These are phyloP conservation scores for Akanthomyces muscarius DNA, from an alignment of 2,329 filamentous ascomycete species.

Conservation along the genomic window DNA sequence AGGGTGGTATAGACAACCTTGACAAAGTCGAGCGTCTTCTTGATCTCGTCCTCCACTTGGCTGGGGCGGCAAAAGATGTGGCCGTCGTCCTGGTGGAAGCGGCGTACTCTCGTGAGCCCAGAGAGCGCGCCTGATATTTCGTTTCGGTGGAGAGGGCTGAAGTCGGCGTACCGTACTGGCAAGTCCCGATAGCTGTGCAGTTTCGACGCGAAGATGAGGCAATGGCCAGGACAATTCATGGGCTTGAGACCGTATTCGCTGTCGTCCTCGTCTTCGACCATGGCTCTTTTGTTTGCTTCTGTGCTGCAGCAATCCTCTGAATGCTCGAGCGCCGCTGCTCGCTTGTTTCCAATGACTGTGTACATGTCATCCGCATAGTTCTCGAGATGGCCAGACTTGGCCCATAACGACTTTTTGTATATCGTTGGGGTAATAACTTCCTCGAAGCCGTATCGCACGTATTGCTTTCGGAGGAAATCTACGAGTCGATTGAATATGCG, in stretches of 20 bases:
- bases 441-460: slow-evolving; percentile 78
- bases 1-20: slow-evolving; percentile 67
- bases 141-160: slow-evolving; percentile 81
- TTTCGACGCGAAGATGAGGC: slow-evolving; percentile 73
- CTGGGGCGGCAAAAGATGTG: slow-evolving; percentile 83
- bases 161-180: slow-evolving; percentile 81
- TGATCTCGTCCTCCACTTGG: slow-evolving; percentile 72
- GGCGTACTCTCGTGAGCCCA: slow-evolving; percentile 76
- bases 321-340: neutral
- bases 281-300: slow-evolving; percentile 18
- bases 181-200: slow-evolving; percentile 74
- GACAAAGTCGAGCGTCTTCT: slow-evolving; percentile 69
- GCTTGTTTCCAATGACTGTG: slow-evolving; percentile 59
- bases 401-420: slow-evolving; percentile 85
- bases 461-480: slow-evolving; percentile 77
- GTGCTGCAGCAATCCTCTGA: slow-evolving; percentile 10
- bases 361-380: slow-evolving; percentile 95
- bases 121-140: slow-evolving; percentile 78
- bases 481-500: slow-evolving; percentile 81
- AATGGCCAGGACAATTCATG: slow-evolving; percentile 92
- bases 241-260: slow-evolving; percentile 82
- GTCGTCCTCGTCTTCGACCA: slow-evolving; percentile 51
- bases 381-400: slow-evolving; percentile 79
- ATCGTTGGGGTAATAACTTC: slow-evolving; percentile 89
- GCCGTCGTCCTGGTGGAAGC: slow-evolving; percentile 87